Percentiles rank a stretch among this genome's conserved stretches.
phyloP scores from a whole-genome alignment of 2,329 filamentous ascomycete genomes.

The Cercospora citrullina region DNA sequence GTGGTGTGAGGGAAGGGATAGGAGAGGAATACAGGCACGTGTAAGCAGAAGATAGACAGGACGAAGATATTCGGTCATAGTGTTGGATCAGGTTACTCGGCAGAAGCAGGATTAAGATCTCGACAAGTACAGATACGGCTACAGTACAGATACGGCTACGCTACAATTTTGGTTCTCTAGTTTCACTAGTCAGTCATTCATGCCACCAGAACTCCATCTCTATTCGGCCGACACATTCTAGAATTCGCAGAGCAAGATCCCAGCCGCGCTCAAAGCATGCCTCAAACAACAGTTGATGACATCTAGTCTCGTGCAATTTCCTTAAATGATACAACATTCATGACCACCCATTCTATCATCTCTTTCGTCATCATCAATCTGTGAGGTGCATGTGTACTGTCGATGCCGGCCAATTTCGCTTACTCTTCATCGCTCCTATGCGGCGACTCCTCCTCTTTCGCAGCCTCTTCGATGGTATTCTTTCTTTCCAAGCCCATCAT shows the following conservation, averaged over 20 bases:
- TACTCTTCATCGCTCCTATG: conserved; percentile 14
- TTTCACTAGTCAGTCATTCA: background rate
- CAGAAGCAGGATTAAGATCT: background rate
- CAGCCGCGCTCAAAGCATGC: background rate
- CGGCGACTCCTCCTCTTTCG: conserved; percentile 24
- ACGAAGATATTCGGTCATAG: background rate
- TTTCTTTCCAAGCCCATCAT: conserved; percentile 21
- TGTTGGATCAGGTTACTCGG: background rate
- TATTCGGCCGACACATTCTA: background rate
- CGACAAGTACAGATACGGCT: background rate
- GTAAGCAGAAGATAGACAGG: background rate
- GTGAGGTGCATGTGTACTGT: background rate
- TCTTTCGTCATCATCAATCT: background rate
- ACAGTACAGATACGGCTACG: background rate
- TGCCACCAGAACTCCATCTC: background rate
- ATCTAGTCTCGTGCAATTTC: background rate
- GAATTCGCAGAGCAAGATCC: background rate
- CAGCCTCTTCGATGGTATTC: conserved; percentile 24
- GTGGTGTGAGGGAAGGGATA: background rate
- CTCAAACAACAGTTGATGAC: background rate
- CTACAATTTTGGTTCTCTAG: background rate
- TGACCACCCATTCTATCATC: background rate
- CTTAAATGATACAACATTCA: background rate
- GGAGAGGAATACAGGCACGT: background rate
- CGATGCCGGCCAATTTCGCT: background rate